Percentiles rank a stretch among this genome's conserved stretches.
Evolutionary conservation across 352 stramenopile genomes (phyloP).

Genomic region (Pythium graminicola): DNA sequence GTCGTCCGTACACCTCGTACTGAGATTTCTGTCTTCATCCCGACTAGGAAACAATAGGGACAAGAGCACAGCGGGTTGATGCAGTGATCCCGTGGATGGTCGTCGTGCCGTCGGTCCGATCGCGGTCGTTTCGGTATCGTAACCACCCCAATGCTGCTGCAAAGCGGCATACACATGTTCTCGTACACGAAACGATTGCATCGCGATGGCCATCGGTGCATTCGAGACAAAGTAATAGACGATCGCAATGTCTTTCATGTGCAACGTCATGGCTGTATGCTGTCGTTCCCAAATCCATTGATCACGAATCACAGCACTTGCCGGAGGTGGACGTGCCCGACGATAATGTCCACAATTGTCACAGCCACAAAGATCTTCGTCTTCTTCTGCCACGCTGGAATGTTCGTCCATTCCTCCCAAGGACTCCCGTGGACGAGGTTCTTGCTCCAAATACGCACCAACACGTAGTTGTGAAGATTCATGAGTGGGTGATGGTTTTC

Average conservation of each 20-base stretch:
- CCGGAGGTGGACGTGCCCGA: neutral
- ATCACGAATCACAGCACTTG: neutral
- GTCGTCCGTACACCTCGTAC: neutral
- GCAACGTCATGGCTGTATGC: constrained; percentile 4
- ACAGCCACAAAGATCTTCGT: neutral
- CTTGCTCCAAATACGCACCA: neutral
- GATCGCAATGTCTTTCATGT: constrained; percentile 16
- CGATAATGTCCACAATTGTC: constrained; percentile 9
- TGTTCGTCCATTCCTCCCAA: neutral
- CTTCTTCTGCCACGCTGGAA: neutral
- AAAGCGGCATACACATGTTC: constrained; percentile 9
- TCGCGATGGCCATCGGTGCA: neutral
- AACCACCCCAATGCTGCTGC: constrained; percentile 3
- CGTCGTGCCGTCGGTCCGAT: neutral
- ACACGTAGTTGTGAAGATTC: neutral
- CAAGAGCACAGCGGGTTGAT: constrained; percentile 1
- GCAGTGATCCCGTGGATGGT: neutral
- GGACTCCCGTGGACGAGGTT: neutral
- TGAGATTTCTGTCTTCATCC: neutral
- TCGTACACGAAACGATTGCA: constrained; percentile 15
- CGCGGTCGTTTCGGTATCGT: neutral
- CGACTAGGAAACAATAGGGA: constrained; percentile 6
- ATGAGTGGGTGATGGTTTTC: neutral
- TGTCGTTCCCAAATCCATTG: constrained; percentile 18
- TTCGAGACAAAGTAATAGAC: constrained; percentile 16